A percentile compares a stretch with the other conserved stretches of the same genome.
These are phyloP conservation scores for Ogataea dorogensis DNA, from an alignment of 805 yeast genomes.

Conservation along the genomic window DNA sequence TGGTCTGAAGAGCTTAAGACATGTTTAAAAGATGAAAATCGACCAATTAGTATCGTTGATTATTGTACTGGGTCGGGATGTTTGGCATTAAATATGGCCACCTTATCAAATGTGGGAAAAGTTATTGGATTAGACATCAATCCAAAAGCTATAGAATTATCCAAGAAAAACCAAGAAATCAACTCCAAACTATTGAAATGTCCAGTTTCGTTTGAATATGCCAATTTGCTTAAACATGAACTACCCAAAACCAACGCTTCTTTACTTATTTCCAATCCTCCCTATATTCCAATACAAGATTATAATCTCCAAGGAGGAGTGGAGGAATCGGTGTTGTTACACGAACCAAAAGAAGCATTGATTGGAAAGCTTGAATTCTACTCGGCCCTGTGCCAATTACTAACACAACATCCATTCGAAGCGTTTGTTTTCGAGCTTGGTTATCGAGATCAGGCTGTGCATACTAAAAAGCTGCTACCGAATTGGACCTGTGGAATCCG, in stretches of 20 bases:
- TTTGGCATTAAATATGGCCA: conserved; percentile 55
- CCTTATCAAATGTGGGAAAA: conserved; percentile 21
- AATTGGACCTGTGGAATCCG: conserved; percentile 46
- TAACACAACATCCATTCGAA: conserved; percentile 40
- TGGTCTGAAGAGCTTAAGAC: conserved; percentile 57
- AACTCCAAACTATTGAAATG: conserved; percentile 11
- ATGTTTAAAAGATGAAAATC: conserved; percentile 8
- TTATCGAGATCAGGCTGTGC: conserved; percentile 49
- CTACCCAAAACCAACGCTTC: conserved; percentile 34
- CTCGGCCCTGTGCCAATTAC: conserved; percentile 46
- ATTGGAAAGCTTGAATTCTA: conserved; percentile 77
- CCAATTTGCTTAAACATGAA: conserved; percentile 22
- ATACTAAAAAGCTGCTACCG: conserved; percentile 11
- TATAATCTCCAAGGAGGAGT: conserved; percentile 43
- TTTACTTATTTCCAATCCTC: conserved; percentile 83
- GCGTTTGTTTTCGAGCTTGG: conserved; percentile 83
- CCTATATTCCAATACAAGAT: conserved; percentile 63
- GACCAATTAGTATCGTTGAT: conserved; percentile 48
- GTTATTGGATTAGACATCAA: conserved; percentile 57
- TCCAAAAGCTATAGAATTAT: conserved; percentile 47
- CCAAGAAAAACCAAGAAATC: conserved; percentile 41
- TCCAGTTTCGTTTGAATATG: conserved; percentile 19
- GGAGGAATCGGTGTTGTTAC: conserved; percentile 61
- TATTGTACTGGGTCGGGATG: conserved; percentile 92
- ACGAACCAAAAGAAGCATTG: conserved; percentile 80